phyloP scores from a whole-genome alignment of 345 rosid genomes.

The Balakata baccata region DNA sequence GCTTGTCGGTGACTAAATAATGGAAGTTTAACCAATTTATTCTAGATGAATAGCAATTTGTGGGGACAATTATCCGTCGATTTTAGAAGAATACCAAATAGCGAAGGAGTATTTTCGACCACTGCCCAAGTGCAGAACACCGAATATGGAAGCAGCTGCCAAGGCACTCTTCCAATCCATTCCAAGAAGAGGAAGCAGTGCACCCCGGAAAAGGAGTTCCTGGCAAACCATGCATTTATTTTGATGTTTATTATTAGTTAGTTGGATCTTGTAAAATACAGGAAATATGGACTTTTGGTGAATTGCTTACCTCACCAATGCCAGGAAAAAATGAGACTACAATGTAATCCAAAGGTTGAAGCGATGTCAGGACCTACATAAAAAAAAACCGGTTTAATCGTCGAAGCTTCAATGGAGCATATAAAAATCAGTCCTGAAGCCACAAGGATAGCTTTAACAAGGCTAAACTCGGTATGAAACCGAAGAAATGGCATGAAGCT shows the following conservation, averaged over 20 bases:
- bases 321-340: conserved; percentile 80
- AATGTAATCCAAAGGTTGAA: conserved; percentile 72
- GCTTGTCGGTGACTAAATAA: too few species aligned
- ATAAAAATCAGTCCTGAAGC: neutral
- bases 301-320: conserved; percentile 60
- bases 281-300: neutral
- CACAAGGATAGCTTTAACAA: neutral
- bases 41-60: neutral
- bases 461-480: neutral
- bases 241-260: neutral
- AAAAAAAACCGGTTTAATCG: neutral
- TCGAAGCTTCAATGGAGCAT: neutral
- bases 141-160: conserved; percentile 56
- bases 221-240: conserved; percentile 23
- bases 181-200: conserved; percentile 67
- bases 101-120: conserved; percentile 89
- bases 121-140: conserved; percentile 72
- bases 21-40: too few species aligned
- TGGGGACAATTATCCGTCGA: neutral
- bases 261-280: neutral
- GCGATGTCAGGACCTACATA: conserved; percentile 74
- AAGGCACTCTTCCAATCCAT: conserved; percentile 59
- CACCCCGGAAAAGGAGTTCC: conserved; percentile 86
- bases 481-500: too few species aligned
- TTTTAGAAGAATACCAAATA: conserved; percentile 51